These are phyloP conservation scores for Fusarium xylarioides DNA, from an alignment of 2,329 filamentous ascomycete species.

Conservation along the genomic window DNA sequence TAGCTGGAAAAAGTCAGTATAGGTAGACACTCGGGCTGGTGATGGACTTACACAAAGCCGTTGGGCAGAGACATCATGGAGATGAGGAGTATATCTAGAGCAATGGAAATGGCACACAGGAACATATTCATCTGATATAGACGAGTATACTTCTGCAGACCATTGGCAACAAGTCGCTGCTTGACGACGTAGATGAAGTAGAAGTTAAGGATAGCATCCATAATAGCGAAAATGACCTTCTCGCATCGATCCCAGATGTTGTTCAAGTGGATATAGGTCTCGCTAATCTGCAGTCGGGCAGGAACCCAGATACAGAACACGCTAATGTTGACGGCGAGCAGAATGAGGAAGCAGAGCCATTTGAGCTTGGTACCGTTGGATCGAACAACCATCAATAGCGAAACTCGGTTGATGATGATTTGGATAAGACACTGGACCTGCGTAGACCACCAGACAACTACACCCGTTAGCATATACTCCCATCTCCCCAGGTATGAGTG, in stretches of 20 bases:
- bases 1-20: constrained; percentile 20
- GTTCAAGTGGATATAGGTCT: constrained; percentile 54
- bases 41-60: constrained; percentile 37
- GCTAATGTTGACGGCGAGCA: constrained; percentile 57
- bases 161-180: constrained; percentile 55
- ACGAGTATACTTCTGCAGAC: constrained; percentile 59
- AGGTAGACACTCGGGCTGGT: accelerated
- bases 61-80: constrained; percentile 44
- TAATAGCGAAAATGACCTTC: constrained; percentile 57
- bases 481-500: too few species aligned
- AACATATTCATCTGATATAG: constrained; percentile 52
- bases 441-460: constrained; percentile 47
- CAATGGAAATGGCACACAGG: constrained; percentile 43
- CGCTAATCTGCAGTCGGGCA: constrained; percentile 52
- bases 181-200: constrained; percentile 58
- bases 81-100: constrained; percentile 41
- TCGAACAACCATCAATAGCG: constrained; percentile 54
- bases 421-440: constrained; percentile 57
- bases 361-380: constrained; percentile 50
- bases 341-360: constrained; percentile 53
- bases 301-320: constrained; percentile 63
- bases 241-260: constrained; percentile 61
- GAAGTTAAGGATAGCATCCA: constrained; percentile 58
- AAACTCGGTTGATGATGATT: constrained; percentile 62
- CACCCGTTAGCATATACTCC: not conserved